phyloP scores from a whole-genome alignment of 805 yeast species.

The Torulaspora franciscae region DNA sequence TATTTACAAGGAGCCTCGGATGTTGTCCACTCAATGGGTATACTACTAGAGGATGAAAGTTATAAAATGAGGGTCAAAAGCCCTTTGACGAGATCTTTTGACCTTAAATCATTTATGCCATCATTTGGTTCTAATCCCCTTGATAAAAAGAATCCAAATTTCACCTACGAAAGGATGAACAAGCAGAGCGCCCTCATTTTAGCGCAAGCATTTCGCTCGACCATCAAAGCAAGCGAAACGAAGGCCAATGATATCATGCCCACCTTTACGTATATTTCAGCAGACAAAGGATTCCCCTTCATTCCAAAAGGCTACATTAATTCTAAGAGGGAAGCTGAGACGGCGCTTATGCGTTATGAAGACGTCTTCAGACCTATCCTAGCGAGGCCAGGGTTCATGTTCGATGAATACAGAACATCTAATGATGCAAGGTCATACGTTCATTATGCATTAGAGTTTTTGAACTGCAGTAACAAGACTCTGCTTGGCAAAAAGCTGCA shows the following conservation, averaged over 20 bases:
- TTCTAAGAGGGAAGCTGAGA: conserved; percentile 76
- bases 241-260: conserved; percentile 27
- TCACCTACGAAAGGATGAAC: conserved; percentile 58
- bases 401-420: conserved; percentile 46
- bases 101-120: conserved; percentile 7
- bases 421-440: conserved; percentile 28
- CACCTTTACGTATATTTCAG: conserved; percentile 72
- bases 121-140: conserved; percentile 57
- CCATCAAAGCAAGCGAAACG: conserved; percentile 17
- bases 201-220: conserved; percentile 49
- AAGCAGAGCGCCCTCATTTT: conserved; percentile 61
- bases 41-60: conserved; percentile 59
- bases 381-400: conserved; percentile 82
- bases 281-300: conserved; percentile 65
- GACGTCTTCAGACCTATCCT: conserved; percentile 52
- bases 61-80: conserved; percentile 54
- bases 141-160: conserved; percentile 36
- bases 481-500: conserved; percentile 39
- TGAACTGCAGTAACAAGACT: conserved; percentile 42
- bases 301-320: conserved; percentile 66
- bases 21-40: conserved; percentile 82
- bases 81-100: conserved; percentile 6
- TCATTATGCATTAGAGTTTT: conserved; percentile 40
- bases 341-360: conserved; percentile 43
- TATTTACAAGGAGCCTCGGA: conserved; percentile 48